Conservation (phyloP, 495 filamentous ascomycete species). For the Trichocladium uniseriatum region DNA sequence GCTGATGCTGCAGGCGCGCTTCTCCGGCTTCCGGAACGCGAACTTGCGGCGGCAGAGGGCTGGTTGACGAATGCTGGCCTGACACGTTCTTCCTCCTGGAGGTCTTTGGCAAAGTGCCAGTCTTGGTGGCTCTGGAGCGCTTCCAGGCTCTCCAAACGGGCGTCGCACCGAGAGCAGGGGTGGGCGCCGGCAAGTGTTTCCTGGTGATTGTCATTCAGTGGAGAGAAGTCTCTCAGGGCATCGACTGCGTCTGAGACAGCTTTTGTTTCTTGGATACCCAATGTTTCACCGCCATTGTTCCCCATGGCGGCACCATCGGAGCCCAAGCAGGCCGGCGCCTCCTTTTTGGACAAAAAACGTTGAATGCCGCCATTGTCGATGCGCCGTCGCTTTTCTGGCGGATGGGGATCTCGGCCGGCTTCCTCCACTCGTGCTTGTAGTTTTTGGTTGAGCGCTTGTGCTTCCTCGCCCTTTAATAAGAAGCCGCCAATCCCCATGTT, state of each 20-base stretch:
- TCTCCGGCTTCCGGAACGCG: slow-evolving; percentile 20
- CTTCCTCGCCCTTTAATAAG: slow-evolving; percentile 68
- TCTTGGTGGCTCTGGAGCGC: slow-evolving; percentile 74
- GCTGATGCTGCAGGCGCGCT: slow-evolving; percentile 26
- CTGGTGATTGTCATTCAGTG: slow-evolving; percentile 19
- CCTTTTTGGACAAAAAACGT: slow-evolving; percentile 47
- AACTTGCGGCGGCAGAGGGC: slow-evolving; percentile 19
- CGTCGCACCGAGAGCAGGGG: slow-evolving; percentile 59
- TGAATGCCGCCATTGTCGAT: slow-evolving; percentile 42
- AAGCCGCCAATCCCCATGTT: slow-evolving; percentile 84
- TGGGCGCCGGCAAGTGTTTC: slow-evolving; percentile 39
- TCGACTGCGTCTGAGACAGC: slow-evolving; percentile 1
- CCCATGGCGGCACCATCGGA: slow-evolving; percentile 18
- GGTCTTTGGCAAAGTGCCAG: slow-evolving; percentile 90
- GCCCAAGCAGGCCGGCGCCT: slow-evolving; percentile 23
- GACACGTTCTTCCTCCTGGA: slow-evolving; percentile 52
- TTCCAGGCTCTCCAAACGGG: slow-evolving; percentile 41
- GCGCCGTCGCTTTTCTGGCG: slow-evolving; percentile 46
- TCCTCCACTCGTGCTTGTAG: slow-evolving; percentile 11
- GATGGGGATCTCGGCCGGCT: slow-evolving; percentile 25
- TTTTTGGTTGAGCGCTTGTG: slow-evolving; percentile 37
- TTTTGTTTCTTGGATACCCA: slow-evolving; percentile 15
- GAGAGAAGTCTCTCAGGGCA: slow-evolving; percentile 1
- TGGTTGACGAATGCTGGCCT: slow-evolving; percentile 33
- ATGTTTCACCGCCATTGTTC: slow-evolving; percentile 17